Percentiles rank a stretch among this genome's conserved stretches.
Evolutionary conservation across 495 filamentous ascomycete genomes (phyloP).

Genomic region (Thermochaetoides thermophila): DNA sequence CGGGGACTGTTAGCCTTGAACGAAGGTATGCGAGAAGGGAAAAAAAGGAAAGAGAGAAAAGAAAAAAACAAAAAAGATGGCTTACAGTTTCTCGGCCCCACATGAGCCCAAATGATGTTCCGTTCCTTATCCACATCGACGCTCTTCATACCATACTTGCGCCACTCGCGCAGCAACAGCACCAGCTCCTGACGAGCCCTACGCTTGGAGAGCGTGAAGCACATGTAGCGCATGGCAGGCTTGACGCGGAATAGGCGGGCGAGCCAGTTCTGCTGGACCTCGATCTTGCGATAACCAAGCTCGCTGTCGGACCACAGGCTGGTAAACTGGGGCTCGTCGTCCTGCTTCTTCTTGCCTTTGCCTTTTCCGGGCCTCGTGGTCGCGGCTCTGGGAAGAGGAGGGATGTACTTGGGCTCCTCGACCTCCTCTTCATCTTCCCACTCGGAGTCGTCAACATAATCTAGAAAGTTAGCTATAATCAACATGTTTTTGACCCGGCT

Average conservation of each 20-base stretch:
- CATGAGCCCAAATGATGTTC: conserved; percentile 58
- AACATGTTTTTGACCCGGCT: too few relatives aligned
- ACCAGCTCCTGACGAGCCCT: conserved; percentile 62
- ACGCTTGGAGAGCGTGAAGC: conserved; percentile 52
- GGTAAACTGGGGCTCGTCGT: conserved; percentile 1
- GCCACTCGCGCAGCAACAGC: conserved; percentile 61
- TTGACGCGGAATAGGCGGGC: conserved; percentile 79
- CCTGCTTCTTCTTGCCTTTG: background rate
- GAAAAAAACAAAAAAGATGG: conserved; percentile 2
- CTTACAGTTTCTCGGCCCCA: conserved; percentile 68
- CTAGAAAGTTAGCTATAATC: too few relatives aligned
- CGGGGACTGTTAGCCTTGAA: conserved; percentile 3
- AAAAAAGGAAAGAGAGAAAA: too few relatives aligned
- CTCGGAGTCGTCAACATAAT: too few relatives aligned
- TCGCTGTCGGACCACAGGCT: conserved; percentile 13
- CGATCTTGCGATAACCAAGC: conserved; percentile 29
- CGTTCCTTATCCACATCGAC: conserved; percentile 58
- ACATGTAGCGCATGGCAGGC: conserved; percentile 56
- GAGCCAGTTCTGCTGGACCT: conserved; percentile 65
- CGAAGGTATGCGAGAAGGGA: too few relatives aligned
- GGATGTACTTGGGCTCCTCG: too few relatives aligned
- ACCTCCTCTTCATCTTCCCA: too few relatives aligned
- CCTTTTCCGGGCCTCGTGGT: conserved; percentile 6
- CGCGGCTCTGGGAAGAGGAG: background rate
- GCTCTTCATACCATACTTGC: conserved; percentile 60